Conservation (phyloP, 768 basidiomycete species). For the Mycena chlorophos region DNA sequence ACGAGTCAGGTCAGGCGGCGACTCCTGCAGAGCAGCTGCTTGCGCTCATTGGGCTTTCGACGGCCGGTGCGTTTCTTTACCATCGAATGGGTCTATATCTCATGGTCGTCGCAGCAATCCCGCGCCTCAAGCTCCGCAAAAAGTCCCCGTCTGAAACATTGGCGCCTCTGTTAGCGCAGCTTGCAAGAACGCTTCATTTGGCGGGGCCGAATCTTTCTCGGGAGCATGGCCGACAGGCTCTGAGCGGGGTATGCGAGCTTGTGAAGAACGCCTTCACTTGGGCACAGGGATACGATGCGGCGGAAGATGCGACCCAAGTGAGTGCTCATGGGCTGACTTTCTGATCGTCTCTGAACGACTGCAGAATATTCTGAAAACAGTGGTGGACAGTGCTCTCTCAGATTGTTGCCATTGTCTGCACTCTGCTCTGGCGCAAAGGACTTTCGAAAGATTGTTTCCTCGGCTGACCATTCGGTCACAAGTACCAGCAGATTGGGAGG, state of each 20-base stretch:
- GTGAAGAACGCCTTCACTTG: constrained; percentile 30
- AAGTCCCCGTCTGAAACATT: constrained; percentile 45
- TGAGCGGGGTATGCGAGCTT: constrained; percentile 32
- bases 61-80: constrained; percentile 34
- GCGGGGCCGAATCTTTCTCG: constrained; percentile 26
- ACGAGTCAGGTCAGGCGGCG: constrained; percentile 13
- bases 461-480: constrained; percentile 40
- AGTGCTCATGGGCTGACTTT: neutral
- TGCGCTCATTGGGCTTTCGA: constrained; percentile 41
- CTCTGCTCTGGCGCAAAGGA: constrained; percentile 46
- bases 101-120: constrained; percentile 38
- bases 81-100: neutral
- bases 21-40: constrained; percentile 33
- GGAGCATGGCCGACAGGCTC: constrained; percentile 35
- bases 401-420: constrained; percentile 41
- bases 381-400: constrained; percentile 39
- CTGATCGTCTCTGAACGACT: constrained; percentile 27
- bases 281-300: constrained; percentile 26
- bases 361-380: constrained; percentile 29
- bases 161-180: constrained; percentile 39
- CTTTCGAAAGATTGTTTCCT: constrained; percentile 47
- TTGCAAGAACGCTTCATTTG: constrained; percentile 33
- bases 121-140: constrained; percentile 44
- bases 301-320: constrained; percentile 25
- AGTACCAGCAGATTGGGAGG: constrained; percentile 37